Base-by-base conservation (phyloP, 177 flowering plant genomes). In the Vitis hybrid region DNA sequence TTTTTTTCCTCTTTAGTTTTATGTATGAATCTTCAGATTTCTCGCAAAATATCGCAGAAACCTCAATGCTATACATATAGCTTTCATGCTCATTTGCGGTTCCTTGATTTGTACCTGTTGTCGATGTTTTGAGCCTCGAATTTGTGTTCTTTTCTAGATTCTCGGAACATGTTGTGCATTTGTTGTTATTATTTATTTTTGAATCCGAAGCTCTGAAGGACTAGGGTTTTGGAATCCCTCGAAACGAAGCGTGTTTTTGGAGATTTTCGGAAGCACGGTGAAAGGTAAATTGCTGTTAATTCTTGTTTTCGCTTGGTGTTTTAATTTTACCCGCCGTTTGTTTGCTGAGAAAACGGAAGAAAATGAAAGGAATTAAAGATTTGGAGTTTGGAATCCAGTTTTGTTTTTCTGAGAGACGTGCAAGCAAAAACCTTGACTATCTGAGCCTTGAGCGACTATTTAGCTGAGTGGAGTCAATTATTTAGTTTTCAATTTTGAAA, bases 141-240 rank as follows among this genome's bases (percentile, higher is more conserved):
- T 13, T 69, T 33, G 11, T 58, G 11, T 28, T 47, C 12, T 38
- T 59, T 52, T 19, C 19, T 47, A 19, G 17, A 17, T 54, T 61
- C 20, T 44, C 60, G 60, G 14, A 57, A 10, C 59, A 62, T 17
- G 53, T 15, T n/a, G 59, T 31, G 53, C 3, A 66, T 55, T 64
- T 47, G 53, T 59, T 59, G 50, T 12, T 8, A 15, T 14, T 22
- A 3, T 11, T 52, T 62, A 64, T 51, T 22, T 56, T 67, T 10
- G 69, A 56, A 49, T 67, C 22, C 61, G 65, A 60, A 55, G 69
- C 22, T 72, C 33, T 4, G 51, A 28, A 19, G 52, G 59, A 17
- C 54, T 59, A 73, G 70, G 68, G 74, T 38, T 69, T 56, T 56
- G 14, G 7, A 65, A 77, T 65, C 69, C 11, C 73, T 73, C 63